Percentiles rank a stretch among this genome's conserved stretches.
These are phyloP conservation scores for Goffeauzyma gilvescens DNA, from an alignment of 768 basidiomycete genomes.

Conservation along the genomic window DNA sequence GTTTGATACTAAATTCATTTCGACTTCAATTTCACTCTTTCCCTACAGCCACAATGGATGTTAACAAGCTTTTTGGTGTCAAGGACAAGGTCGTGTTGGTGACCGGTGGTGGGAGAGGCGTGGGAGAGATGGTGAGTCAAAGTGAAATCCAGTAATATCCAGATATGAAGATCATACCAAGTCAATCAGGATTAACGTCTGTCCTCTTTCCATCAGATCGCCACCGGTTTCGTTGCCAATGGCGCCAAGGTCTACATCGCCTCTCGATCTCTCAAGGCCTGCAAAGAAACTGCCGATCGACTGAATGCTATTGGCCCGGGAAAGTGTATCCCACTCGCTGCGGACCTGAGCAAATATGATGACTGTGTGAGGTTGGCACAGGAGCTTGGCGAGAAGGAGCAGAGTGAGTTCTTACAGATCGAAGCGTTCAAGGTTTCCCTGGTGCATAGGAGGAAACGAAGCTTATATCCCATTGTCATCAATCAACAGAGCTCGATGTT, in stretches of 20 bases:
- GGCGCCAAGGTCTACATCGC: slow-evolving; percentile 50
- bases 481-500: slow-evolving; percentile 36
- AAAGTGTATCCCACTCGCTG: slow-evolving; percentile 40
- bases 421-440: neutral
- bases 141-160: neutral
- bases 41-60: slow-evolving; percentile 17
- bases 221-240: slow-evolving; percentile 45
- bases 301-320: slow-evolving; percentile 42
- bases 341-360: slow-evolving; percentile 40
- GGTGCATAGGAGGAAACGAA: neutral
- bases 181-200: neutral
- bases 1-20: no score
- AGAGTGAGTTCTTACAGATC: slow-evolving; percentile 18
- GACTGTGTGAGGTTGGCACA: slow-evolving; percentile 41
- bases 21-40: no score
- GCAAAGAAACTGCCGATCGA: slow-evolving; percentile 39
- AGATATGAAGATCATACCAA: neutral
- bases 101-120: slow-evolving; percentile 48
- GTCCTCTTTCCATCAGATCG: slow-evolving; percentile 36
- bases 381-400: slow-evolving; percentile 40
- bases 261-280: slow-evolving; percentile 41
- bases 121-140: slow-evolving; percentile 44
- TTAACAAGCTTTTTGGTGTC: slow-evolving; percentile 36
- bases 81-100: slow-evolving; percentile 40
- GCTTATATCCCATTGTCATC: neutral